Evolutionary conservation across 257 asterid genomes (phyloP).

Genomic region (Linderniella brevidens): DNA sequence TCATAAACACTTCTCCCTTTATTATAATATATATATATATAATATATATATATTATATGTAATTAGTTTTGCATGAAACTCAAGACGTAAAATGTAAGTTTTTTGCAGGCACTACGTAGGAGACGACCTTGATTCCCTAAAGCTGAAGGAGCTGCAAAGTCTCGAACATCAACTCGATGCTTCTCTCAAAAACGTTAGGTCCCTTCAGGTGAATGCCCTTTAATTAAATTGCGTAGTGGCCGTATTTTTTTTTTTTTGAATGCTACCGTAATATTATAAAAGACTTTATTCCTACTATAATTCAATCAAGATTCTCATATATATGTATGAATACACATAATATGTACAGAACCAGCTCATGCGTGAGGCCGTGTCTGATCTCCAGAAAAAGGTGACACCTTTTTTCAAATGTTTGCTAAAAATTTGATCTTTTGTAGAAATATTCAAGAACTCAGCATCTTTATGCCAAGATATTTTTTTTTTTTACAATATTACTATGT

Average conservation of each 20-base stretch:
- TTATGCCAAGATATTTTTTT: background rate
- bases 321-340: background rate
- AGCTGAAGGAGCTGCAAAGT: constrained; percentile 66
- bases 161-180: constrained; percentile 62
- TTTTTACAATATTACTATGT: background rate
- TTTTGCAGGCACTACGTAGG: constrained; percentile 45
- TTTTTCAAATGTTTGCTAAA: background rate
- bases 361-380: constrained; percentile 65
- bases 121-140: constrained; percentile 49
- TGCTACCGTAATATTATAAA: too few species aligned
- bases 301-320: background rate
- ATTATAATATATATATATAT: too few species aligned
- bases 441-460: background rate
- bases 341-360: constrained; percentile 56
- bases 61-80: background rate
- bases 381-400: constrained; percentile 47
- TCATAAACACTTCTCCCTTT: background rate
- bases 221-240: too few species aligned
- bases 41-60: too few species aligned
- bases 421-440: too few species aligned
- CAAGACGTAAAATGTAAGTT: background rate
- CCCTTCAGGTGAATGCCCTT: constrained; percentile 47
- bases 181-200: constrained; percentile 50
- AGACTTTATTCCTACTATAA: background rate
- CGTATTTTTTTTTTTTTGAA: too few species aligned